Evolutionary conservation across 257 asterid species (phyloP).

Genomic region (Mentha longifolia): DNA sequence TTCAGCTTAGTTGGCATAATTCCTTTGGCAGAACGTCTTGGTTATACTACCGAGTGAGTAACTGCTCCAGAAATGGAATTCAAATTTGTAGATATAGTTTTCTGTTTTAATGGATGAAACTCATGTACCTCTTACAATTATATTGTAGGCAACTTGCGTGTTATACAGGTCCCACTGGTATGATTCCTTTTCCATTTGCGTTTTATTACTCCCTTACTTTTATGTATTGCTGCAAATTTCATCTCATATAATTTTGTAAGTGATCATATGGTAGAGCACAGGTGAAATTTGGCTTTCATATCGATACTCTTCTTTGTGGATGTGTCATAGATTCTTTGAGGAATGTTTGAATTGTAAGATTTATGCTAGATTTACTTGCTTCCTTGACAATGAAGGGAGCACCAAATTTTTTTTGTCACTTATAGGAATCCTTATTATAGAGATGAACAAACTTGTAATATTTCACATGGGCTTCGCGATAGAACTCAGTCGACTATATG

Average conservation of each 20-base stretch:
- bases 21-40: constrained; percentile 96
- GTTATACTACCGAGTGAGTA: constrained; percentile 94
- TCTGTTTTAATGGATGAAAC: constrained; percentile 16
- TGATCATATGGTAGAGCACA: background rate
- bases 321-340: background rate
- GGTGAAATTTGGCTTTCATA: background rate
- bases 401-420: background rate
- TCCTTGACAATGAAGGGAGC: background rate
- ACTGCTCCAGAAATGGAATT: constrained; percentile 20
- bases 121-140: constrained; percentile 28
- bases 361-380: background rate
- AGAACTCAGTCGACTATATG: constrained; percentile 3
- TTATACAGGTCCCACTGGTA: constrained; percentile 83
- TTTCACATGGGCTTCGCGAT: constrained; percentile 4
- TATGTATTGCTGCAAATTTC: background rate
- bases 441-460: background rate
- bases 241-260: background rate
- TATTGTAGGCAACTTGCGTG: constrained; percentile 73
- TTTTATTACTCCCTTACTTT: background rate
- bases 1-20: constrained; percentile 86
- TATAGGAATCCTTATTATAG: background rate
- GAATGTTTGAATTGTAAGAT: background rate
- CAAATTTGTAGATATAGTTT: background rate
- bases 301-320: background rate
- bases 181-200: background rate